phyloP scores from a whole-genome alignment of 2,329 filamentous ascomycete species.

The Xylaria sp. region DNA sequence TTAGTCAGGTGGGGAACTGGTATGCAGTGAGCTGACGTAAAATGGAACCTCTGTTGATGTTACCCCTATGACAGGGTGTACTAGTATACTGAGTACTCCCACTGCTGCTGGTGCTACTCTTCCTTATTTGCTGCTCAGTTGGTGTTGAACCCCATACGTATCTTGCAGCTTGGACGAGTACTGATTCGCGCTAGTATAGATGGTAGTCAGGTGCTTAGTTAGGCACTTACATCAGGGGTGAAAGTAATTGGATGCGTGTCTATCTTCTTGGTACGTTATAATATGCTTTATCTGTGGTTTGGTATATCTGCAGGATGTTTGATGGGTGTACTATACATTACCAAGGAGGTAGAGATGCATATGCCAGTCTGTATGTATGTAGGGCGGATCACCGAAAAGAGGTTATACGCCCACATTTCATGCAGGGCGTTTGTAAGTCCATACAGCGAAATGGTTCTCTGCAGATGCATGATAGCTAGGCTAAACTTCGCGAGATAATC shows the following conservation, averaged over 20 bases:
- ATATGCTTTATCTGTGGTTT: background rate
- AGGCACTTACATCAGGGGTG: background rate
- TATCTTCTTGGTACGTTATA: background rate
- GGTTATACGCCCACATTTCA: background rate
- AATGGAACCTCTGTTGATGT: background rate
- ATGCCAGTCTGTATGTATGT: background rate
- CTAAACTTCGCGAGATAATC: slow-evolving; percentile 5
- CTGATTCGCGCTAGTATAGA: background rate
- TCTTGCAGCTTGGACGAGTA: background rate
- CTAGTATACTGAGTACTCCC: background rate
- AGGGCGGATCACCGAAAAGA: background rate
- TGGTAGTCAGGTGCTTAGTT: background rate
- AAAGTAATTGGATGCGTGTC: background rate
- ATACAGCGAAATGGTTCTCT: background rate
- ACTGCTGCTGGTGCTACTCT: too few relatives aligned
- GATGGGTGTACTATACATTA: too few relatives aligned
- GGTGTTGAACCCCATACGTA: too few relatives aligned
- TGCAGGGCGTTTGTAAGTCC: slow-evolving; percentile 5
- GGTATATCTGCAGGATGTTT: too few relatives aligned
- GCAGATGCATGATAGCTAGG: background rate
- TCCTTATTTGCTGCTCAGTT: too few relatives aligned
- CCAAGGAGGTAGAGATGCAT: background rate
- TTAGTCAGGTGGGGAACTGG: slow-evolving; percentile 27
- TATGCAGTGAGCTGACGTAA: slow-evolving; percentile 33
- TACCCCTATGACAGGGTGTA: background rate